These are phyloP conservation scores for Euphorbia celastroides DNA, from an alignment of 441 rosid species.

Conservation along the genomic window DNA sequence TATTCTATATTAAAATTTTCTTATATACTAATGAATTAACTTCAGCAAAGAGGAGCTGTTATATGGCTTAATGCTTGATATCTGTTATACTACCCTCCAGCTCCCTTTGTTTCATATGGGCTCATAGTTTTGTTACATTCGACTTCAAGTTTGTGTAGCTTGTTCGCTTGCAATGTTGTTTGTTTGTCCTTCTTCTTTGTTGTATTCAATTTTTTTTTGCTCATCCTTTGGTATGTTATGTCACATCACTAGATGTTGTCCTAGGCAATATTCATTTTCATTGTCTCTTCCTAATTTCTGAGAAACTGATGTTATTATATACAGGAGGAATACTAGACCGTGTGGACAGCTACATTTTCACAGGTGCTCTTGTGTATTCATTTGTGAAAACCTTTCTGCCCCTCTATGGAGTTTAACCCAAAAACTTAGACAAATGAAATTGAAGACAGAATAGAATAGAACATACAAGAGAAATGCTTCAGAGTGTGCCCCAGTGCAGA, in stretches of 20 bases:
- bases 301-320: constrained; percentile 1
- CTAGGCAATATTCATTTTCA: background rate
- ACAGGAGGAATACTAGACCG: constrained; percentile 91
- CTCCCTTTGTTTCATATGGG: no score
- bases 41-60: background rate
- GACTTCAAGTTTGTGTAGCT: background rate
- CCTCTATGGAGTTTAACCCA: constrained; percentile 61
- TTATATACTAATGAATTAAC: background rate
- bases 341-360: constrained; percentile 88
- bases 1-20: no score
- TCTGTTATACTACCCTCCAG: no score
- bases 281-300: background rate
- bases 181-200: background rate
- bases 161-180: no score
- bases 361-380: constrained; percentile 83
- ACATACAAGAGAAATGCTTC: background rate
- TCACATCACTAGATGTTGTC: background rate
- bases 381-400: constrained; percentile 70
- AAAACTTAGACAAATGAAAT: background rate
- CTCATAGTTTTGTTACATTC: no score
- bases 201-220: background rate
- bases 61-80: background rate
- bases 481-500: background rate
- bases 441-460: background rate
- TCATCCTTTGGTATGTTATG: background rate